phyloP scores from a whole-genome alignment of 495 filamentous ascomycete genomes.

The Poronia punctata region DNA sequence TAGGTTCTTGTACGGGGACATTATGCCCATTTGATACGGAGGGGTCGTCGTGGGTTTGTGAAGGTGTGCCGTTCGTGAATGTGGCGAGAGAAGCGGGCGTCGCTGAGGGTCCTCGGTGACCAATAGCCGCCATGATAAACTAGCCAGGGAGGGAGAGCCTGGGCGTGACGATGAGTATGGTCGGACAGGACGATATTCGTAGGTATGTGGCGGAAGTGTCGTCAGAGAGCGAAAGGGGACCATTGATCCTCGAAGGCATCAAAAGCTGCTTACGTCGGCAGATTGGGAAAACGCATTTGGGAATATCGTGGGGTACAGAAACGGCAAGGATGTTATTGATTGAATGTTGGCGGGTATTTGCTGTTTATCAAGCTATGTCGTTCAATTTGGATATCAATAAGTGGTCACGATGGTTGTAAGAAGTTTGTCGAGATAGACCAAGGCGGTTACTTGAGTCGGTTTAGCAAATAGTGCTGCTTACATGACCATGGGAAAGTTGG shows the following conservation, averaged over 20 bases:
- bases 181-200: background rate
- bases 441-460: slow-evolving; percentile 10
- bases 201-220: background rate
- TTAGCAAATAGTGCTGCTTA: slow-evolving; percentile 14
- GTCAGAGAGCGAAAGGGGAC: background rate
- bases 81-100: slow-evolving; percentile 23
- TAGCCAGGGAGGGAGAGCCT: slow-evolving; percentile 13
- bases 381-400: slow-evolving; percentile 5
- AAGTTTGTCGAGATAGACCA: slow-evolving; percentile 14
- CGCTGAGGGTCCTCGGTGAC: slow-evolving; percentile 22
- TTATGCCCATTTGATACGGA: slow-evolving; percentile 29
- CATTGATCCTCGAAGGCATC: background rate
- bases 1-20: slow-evolving; percentile 30
- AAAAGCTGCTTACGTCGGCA: slow-evolving; percentile 8
- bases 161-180: background rate
- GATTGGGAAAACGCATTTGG: slow-evolving; percentile 8
- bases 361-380: no score
- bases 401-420: slow-evolving; percentile 12
- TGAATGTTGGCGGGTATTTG: slow-evolving; percentile 8
- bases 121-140: slow-evolving; percentile 22
- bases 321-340: slow-evolving; percentile 4
- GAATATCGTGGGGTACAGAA: slow-evolving; percentile 2
- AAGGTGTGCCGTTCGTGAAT: slow-evolving; percentile 15
- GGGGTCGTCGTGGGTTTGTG: slow-evolving; percentile 18
- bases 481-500: slow-evolving; percentile 1